Percentiles rank a stretch among this genome's conserved stretches.
phyloP scores from a whole-genome alignment of 179 eudicot species.

The Beta macrorhiza region DNA sequence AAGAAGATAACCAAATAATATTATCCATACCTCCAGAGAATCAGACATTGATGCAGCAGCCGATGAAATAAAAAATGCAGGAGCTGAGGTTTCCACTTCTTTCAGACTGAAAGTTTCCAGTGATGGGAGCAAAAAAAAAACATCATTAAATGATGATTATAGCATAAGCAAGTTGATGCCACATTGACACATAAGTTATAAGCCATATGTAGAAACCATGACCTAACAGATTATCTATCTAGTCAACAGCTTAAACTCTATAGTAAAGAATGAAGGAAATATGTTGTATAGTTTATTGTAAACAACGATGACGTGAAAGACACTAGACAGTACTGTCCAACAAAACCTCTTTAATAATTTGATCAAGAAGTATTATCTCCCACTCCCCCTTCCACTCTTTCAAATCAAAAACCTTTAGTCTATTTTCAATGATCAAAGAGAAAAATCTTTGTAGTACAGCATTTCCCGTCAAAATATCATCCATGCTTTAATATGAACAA shows the following conservation, averaged over 20 bases:
- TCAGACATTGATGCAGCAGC: constrained; percentile 59
- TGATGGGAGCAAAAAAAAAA: constrained; percentile 1
- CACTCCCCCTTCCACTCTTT: not conserved
- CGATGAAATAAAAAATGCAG: constrained; percentile 44
- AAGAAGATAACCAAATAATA: constrained; percentile 13
- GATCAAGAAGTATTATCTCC: not conserved
- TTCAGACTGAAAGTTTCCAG: constrained; percentile 13
- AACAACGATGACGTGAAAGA: not conserved
- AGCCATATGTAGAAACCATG: too few species aligned
- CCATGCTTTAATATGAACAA: not conserved
- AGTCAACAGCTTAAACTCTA: not conserved
- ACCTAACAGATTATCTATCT: too few species aligned
- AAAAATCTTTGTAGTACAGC: not conserved
- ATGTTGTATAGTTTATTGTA: not conserved
- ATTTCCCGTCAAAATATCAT: not conserved
- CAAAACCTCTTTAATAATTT: not conserved
- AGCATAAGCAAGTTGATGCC: constrained; percentile 7
- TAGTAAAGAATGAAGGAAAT: not conserved
- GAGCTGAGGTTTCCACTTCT: constrained; percentile 35
- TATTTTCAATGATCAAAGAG: not conserved
- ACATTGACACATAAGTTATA: not conserved
- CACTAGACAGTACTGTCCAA: not conserved
- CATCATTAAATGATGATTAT: not conserved
- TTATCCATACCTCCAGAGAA: constrained; percentile 30
- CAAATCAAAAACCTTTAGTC: not conserved